Evolutionary conservation across 2,329 filamentous ascomycete species (phyloP), one percentile per base, ranked within the genome.

Genomic region (Beauveria sp.): DNA sequence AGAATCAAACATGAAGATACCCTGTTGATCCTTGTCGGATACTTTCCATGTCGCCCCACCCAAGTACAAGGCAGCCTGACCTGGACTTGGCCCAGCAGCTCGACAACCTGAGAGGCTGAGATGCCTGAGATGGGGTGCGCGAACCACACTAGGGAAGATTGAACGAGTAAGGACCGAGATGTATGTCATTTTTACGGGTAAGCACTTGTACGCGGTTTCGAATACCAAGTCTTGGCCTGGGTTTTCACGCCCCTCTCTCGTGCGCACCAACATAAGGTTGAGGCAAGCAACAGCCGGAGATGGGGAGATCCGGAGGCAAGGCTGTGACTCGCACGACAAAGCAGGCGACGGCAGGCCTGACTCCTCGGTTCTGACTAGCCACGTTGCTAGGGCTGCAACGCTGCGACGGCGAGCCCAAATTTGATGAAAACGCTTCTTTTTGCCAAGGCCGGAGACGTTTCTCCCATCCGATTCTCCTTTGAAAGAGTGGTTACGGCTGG

Each of bases 1-100:
- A 45, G 40, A 50, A 22, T 20, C 7, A 52, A 46, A 43, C 26
- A 46, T 34, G 38, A 51, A 53, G 24, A 22, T 49, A 4, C 18
- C 26, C 49, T 31, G 26, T 12, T 18, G 6, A 40, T 50, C 8
- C 38, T 52, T 60, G 45, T 24, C 48, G 48, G 57, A 22, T 45
- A 53, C 49, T 46, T 60, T 60, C 49, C 49, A 60, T 43, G n/a
- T 5, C 57, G 49, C 38, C 57, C 57, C 57, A 53, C 49, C n/a
- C 22, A 6, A 38, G n/a, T 26, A 26, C 34, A 60, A 43, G 26
- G 54, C 38, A 52, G 38, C 55, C 55, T 49, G 57, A 31, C 31
- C 28, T 31, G 38, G 48, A 31, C 48, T 46, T 60, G 57, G 38
- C 55, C 54, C 38, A 18, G 22, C 46, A 51, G 56, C 56, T 51